Conservation (phyloP, 768 basidiomycete genomes). For the Hydnum rufescens region DNA sequence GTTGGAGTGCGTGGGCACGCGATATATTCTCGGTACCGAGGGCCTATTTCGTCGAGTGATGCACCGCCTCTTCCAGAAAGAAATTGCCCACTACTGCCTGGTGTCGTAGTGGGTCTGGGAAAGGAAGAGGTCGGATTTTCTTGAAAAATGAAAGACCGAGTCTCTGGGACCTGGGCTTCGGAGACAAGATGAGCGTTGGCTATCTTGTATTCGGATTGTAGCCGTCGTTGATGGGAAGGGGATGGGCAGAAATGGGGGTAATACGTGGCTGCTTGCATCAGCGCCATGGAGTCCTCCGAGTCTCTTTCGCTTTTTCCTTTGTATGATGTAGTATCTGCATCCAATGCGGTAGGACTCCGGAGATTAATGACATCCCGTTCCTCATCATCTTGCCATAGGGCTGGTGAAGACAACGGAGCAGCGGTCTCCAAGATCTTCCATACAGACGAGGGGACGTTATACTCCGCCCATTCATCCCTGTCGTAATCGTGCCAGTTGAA, state of each 20-base stretch:
- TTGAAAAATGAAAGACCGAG: too few species aligned
- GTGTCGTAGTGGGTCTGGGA: conserved; percentile 11
- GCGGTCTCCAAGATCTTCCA: not conserved
- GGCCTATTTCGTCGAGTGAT: too few species aligned
- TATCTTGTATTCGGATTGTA: not conserved
- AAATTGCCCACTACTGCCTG: too few species aligned
- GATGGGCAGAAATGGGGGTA: not conserved
- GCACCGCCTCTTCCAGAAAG: too few species aligned
- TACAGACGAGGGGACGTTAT: not conserved
- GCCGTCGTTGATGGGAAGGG: not conserved
- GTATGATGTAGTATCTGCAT: too few species aligned
- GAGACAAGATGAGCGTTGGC: too few species aligned
- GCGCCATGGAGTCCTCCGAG: not conserved
- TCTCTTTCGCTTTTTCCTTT: not conserved
- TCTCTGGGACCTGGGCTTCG: too few species aligned
- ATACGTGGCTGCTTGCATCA: not conserved
- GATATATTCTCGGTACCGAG: too few species aligned
- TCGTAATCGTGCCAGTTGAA: not conserved
- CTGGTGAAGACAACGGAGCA: not conserved
- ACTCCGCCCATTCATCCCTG: not conserved
- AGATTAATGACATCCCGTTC: not conserved
- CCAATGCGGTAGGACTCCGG: too few species aligned
- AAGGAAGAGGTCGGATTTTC: not conserved
- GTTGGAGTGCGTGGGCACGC: too few species aligned
- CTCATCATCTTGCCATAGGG: too few species aligned